Evolutionary conservation across 352 stramenopile genomes (phyloP).

Genomic region (Globisporangium polare): DNA sequence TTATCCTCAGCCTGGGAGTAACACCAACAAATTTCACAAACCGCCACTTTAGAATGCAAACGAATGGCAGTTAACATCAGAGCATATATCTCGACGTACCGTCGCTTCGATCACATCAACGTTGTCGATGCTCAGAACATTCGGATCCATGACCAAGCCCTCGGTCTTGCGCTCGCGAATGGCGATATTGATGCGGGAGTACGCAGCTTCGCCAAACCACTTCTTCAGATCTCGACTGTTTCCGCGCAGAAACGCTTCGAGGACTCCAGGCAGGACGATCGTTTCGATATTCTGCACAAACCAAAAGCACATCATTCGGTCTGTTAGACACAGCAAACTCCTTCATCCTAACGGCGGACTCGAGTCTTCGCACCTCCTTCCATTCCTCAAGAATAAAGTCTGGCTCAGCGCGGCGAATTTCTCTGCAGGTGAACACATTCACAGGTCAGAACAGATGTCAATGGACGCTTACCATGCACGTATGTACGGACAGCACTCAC

Average conservation of each 20-base stretch:
- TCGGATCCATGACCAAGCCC: constrained; percentile 90
- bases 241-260: constrained; percentile 94
- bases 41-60: neutral
- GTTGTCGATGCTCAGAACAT: constrained; percentile 96
- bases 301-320: constrained; percentile 1
- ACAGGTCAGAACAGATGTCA: neutral
- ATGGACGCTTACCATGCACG: neutral
- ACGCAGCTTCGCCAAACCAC: constrained; percentile 94
- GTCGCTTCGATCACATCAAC: constrained; percentile 95
- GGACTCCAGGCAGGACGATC: constrained; percentile 91
- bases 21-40: neutral
- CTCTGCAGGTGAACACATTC: constrained; percentile 26
- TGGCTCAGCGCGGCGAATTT: constrained; percentile 95
- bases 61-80: neutral
- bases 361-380: constrained; percentile 60
- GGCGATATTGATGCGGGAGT: constrained; percentile 93
- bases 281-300: constrained; percentile 83
- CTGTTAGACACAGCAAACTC: neutral
- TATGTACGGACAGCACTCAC: constrained; percentile 16
- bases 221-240: constrained; percentile 95
- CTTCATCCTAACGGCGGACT: neutral
- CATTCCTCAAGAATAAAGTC: constrained; percentile 96
- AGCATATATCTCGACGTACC: constrained; percentile 25
- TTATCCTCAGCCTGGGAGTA: constrained; percentile 77
- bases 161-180: constrained; percentile 94